Evolutionary conservation across 1,284 basidiomycete species (phyloP).

Genomic region (Cutaneotrichosporon dermatis): DNA sequence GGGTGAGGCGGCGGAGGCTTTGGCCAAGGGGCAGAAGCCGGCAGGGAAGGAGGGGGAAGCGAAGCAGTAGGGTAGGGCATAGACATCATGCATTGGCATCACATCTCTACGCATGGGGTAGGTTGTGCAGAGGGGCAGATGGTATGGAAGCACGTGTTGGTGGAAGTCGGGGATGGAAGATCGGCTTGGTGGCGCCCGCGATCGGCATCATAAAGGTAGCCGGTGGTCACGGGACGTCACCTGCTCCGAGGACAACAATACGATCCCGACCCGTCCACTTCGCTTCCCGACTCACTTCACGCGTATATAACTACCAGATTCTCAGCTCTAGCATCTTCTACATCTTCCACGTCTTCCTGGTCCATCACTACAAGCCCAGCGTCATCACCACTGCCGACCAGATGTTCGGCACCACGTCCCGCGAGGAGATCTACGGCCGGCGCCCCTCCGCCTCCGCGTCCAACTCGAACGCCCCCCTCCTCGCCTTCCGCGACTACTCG

Average conservation of each 20-base stretch:
- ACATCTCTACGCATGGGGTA: background rate
- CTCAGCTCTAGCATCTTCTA: too few relatives aligned
- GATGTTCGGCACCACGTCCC: background rate
- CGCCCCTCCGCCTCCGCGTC: background rate
- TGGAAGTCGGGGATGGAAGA: too few relatives aligned
- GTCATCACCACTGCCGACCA: background rate
- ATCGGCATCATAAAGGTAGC: too few relatives aligned
- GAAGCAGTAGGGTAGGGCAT: conserved; percentile 2
- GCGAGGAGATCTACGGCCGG: background rate
- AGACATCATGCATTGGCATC: conserved; percentile 7
- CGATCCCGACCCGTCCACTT: too few relatives aligned
- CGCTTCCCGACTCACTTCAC: too few relatives aligned
- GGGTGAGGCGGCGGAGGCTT: conserved; percentile 18
- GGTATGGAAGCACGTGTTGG: too few relatives aligned
- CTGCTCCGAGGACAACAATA: too few relatives aligned
- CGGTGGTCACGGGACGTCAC: background rate
- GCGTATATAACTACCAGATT: too few relatives aligned
- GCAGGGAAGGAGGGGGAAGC: background rate
- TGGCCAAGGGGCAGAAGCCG: conserved; percentile 10
- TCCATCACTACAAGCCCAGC: background rate
- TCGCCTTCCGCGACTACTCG: background rate
- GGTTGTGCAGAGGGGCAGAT: background rate
- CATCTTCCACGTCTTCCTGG: too few relatives aligned
- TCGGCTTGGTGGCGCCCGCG: background rate
- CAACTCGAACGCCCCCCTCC: background rate